Evolutionary conservation across 371 early-diverging fungal species (phyloP).

Genomic region (Phascolomyces articulosus): DNA sequence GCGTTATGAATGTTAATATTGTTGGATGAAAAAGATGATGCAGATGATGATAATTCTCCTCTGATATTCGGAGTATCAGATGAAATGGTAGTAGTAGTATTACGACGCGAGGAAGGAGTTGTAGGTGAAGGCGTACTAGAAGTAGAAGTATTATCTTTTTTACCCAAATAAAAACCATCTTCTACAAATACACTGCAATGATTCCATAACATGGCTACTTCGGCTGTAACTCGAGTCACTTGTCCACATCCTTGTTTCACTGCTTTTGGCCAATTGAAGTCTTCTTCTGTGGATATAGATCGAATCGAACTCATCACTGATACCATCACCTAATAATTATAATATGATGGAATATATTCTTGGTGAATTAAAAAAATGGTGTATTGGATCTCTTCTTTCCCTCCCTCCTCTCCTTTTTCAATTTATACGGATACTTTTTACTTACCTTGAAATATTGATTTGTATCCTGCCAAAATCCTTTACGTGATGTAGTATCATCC

Average conservation of each 20-base stretch:
- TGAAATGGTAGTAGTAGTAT: neutral
- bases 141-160: neutral
- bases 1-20: neutral
- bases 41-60: constrained; percentile 2
- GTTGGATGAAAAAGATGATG: neutral
- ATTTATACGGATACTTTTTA: neutral
- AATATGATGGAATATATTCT: neutral
- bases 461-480: constrained; percentile 46
- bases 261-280: constrained; percentile 44
- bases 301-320: constrained; percentile 44
- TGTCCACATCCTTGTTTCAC: constrained; percentile 51
- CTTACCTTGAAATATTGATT: constrained; percentile 45
- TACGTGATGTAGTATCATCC: constrained; percentile 19
- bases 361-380: no score
- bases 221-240: constrained; percentile 52
- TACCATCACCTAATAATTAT: constrained; percentile 34
- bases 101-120: neutral
- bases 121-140: neutral
- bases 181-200: constrained; percentile 37
- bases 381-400: neutral
- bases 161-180: constrained; percentile 27
- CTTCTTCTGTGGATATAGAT: constrained; percentile 45
- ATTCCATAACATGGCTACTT: constrained; percentile 54
- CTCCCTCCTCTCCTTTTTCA: no score
- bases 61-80: neutral